A percentile compares a stretch with the other conserved stretches of the same genome.
Evolutionary conservation across 768 basidiomycete genomes (phyloP).

Genomic region (Termitomyces sp.): DNA sequence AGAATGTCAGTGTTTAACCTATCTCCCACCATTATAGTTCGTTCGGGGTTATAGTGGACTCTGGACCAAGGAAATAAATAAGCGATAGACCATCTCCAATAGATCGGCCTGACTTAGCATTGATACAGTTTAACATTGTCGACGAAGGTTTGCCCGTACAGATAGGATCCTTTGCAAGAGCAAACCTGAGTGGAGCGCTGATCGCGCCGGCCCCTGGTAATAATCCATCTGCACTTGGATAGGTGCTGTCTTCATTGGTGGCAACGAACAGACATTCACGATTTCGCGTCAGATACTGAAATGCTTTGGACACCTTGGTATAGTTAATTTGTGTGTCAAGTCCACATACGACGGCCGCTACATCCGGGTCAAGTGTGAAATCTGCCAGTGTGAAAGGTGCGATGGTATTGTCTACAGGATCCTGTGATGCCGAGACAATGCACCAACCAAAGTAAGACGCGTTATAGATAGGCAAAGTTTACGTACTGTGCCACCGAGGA

Average conservation of each 20-base stretch:
- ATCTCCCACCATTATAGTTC: slow-evolving; percentile 95
- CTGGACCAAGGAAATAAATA: slow-evolving; percentile 31
- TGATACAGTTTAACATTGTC: slow-evolving; percentile 92
- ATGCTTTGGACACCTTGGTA: slow-evolving; percentile 90
- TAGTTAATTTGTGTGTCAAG: slow-evolving; percentile 87
- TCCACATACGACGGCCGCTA: slow-evolving; percentile 94
- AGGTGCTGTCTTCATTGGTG: slow-evolving; percentile 93
- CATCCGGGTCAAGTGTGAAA: slow-evolving; percentile 69
- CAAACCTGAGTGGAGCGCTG: slow-evolving; percentile 75
- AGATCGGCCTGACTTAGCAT: slow-evolving; percentile 42
- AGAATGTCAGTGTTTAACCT: slow-evolving; percentile 93
- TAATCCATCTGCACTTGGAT: slow-evolving; percentile 63
- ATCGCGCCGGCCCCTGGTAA: slow-evolving; percentile 86
- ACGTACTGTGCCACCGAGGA: slow-evolving; percentile 81
- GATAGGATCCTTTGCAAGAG: slow-evolving; percentile 64
- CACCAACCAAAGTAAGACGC: background rate
- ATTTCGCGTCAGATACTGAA: slow-evolving; percentile 82
- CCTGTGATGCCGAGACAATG: slow-evolving; percentile 36
- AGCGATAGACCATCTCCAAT: background rate
- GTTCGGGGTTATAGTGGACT: slow-evolving; percentile 77
- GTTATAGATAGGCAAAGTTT: background rate
- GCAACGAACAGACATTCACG: slow-evolving; percentile 78
- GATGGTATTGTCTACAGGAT: slow-evolving; percentile 78
- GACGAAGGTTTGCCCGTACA: slow-evolving; percentile 88
- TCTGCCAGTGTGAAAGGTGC: slow-evolving; percentile 59